These are phyloP conservation scores for Aspergillus alliaceus DNA, from an alignment of 2,329 filamentous ascomycete species.

Conservation along the genomic window DNA sequence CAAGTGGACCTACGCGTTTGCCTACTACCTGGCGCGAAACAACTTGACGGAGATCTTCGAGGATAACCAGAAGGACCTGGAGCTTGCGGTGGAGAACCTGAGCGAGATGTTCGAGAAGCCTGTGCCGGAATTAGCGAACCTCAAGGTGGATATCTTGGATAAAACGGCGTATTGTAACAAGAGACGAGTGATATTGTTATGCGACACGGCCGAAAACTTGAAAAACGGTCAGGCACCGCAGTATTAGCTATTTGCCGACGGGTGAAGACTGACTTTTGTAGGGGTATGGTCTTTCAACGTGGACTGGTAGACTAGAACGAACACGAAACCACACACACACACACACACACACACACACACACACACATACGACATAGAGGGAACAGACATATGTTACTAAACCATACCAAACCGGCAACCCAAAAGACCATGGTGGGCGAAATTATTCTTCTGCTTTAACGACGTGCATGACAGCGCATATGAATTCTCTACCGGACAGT, in stretches of 20 bases:
- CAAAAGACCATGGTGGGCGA: neutral
- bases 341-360: too few species aligned
- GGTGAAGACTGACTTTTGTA: too few species aligned
- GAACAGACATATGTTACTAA: constrained; percentile 16
- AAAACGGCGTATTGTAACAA: constrained; percentile 98
- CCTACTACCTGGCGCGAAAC: constrained; percentile 94
- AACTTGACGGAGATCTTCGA: constrained; percentile 97
- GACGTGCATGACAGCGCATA: constrained; percentile 27
- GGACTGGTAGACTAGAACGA: constrained; percentile 36
- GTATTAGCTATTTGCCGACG: too few species aligned
- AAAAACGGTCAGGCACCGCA: constrained; percentile 70
- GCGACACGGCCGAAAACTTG: constrained; percentile 89
- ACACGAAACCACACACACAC: too few species aligned
- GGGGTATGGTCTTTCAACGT: constrained; percentile 50
- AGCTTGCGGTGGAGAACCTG: constrained; percentile 93
- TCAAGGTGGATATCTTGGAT: constrained; percentile 98
- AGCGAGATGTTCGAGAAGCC: constrained; percentile 99
- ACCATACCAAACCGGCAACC: neutral
- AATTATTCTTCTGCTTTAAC: constrained; percentile 14
- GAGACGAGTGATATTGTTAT: constrained; percentile 81
- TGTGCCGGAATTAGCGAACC: constrained; percentile 75
- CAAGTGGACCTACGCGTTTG: constrained; percentile 99
- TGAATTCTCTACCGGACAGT: constrained; percentile 8
- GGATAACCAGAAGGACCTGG: constrained; percentile 96
- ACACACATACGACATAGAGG: constrained; percentile 16